A percentile compares a stretch with the other conserved stretches of the same genome.
Evolutionary conservation across 371 early-diverging fungal genomes (phyloP).

Genomic region (Circinella umbellata): DNA sequence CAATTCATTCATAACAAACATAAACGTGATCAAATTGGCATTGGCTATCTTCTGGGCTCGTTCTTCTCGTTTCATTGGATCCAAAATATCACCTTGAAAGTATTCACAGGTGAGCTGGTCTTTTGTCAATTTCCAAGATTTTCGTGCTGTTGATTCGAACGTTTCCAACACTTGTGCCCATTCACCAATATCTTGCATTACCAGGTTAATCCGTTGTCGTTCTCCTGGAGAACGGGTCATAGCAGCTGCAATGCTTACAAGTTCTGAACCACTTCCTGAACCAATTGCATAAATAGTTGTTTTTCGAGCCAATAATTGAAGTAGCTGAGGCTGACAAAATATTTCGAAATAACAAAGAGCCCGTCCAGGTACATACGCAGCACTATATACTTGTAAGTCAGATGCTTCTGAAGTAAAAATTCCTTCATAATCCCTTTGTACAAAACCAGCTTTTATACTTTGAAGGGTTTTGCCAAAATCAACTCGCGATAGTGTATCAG

Average conservation of each 20-base stretch:
- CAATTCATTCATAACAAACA: constrained; percentile 93
- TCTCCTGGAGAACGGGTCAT: constrained; percentile 57
- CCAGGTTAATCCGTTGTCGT: constrained; percentile 51
- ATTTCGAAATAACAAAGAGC: constrained; percentile 86
- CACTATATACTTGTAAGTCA: constrained; percentile 82
- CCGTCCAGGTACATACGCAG: constrained; percentile 86
- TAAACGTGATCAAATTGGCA: constrained; percentile 80
- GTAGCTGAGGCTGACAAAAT: constrained; percentile 62
- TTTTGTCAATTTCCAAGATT: constrained; percentile 36
- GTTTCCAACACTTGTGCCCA: constrained; percentile 51
- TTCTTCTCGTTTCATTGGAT: constrained; percentile 24
- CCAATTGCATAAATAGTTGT: constrained; percentile 73
- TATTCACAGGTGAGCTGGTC: constrained; percentile 41
- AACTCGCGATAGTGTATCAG: constrained; percentile 58
- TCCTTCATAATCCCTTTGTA: constrained; percentile 79
- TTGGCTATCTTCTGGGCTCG: constrained; percentile 51
- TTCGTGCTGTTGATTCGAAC: constrained; percentile 36
- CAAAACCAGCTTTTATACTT: constrained; percentile 81
- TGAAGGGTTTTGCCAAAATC: constrained; percentile 70
- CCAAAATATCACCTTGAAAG: constrained; percentile 54
- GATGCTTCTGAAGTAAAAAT: constrained; percentile 74
- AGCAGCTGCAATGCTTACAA: constrained; percentile 82
- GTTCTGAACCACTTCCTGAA: constrained; percentile 88
- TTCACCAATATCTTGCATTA: constrained; percentile 78
- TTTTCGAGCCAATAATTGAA: constrained; percentile 44